These are phyloP conservation scores for Dicorynia guianensis DNA, from an alignment of 306 rosid genomes.

Conservation along the genomic window DNA sequence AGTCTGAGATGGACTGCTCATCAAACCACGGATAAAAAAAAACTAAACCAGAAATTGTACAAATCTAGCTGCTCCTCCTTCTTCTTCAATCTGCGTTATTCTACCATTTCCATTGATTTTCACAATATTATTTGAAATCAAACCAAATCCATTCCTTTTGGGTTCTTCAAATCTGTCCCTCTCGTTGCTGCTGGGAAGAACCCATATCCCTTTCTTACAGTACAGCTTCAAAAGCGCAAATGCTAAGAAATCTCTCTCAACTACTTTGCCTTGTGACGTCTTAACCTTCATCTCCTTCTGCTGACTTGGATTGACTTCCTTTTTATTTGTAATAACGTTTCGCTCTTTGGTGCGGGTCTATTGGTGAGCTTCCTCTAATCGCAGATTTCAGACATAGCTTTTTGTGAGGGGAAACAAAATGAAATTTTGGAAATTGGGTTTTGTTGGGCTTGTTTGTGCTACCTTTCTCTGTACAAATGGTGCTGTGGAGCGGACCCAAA, in stretches of 20 bases:
- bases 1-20: constrained; percentile 41
- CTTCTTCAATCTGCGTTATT: constrained; percentile 29
- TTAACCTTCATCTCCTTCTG: constrained; percentile 41
- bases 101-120: not conserved
- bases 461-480: constrained; percentile 50
- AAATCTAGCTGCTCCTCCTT: constrained; percentile 28
- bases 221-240: constrained; percentile 23
- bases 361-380: constrained; percentile 16
- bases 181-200: constrained; percentile 40
- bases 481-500: constrained; percentile 62
- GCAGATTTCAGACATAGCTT: not conserved
- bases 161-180: constrained; percentile 38
- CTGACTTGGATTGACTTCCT: constrained; percentile 39
- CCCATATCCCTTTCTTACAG: constrained; percentile 30
- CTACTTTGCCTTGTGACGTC: constrained; percentile 49
- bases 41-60: constrained; percentile 11
- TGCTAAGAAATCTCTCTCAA: constrained; percentile 52
- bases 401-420: constrained; percentile 43
- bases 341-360: not conserved
- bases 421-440: constrained; percentile 60
- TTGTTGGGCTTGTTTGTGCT: constrained; percentile 58
- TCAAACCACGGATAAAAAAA: constrained; percentile 35
- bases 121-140: constrained; percentile 11
- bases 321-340: not conserved
- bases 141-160: not conserved